A percentile compares a stretch with the other conserved stretches of the same genome.
These are phyloP conservation scores for Hypomontagnella submonticulosa DNA, from an alignment of 495 filamentous ascomycete genomes.

Conservation along the genomic window DNA sequence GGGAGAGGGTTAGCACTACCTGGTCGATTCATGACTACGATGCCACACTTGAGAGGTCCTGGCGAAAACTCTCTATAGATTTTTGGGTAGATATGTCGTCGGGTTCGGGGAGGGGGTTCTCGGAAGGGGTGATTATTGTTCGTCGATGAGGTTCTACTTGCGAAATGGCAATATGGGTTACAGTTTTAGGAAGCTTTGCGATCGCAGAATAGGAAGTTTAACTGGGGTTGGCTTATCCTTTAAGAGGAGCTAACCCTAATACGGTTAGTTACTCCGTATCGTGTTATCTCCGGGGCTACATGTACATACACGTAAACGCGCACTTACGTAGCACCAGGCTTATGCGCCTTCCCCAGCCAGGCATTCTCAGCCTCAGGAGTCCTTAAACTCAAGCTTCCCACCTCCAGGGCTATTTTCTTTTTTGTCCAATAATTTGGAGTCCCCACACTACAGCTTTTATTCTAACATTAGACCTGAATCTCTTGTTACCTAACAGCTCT, in stretches of 20 bases:
- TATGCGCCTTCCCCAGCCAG: constrained; percentile 17
- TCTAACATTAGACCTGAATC: too few species aligned
- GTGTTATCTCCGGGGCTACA: too few species aligned
- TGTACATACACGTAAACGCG: constrained; percentile 7
- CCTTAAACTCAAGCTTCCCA: constrained; percentile 1
- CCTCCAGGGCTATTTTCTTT: too few species aligned
- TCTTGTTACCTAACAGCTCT: not conserved
- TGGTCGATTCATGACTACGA: constrained; percentile 66
- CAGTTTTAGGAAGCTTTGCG: constrained; percentile 36
- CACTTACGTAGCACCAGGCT: constrained; percentile 25
- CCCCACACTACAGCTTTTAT: constrained; percentile 18
- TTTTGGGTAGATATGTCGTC: constrained; percentile 22
- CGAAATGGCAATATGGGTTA: constrained; percentile 35
- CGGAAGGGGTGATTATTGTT: constrained; percentile 6
- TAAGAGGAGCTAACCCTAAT: constrained; percentile 11
- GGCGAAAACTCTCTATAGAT: constrained; percentile 4
- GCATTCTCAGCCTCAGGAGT: constrained; percentile 17
- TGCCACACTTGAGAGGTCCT: constrained; percentile 28
- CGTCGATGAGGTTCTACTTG: constrained; percentile 31
- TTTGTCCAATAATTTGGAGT: constrained; percentile 1
- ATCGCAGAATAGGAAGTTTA: constrained; percentile 40
- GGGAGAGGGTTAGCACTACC: constrained; percentile 57
- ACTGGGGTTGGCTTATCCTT: constrained; percentile 33
- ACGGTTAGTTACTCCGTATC: constrained; percentile 3
- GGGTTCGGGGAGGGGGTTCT: constrained; percentile 19